Base-by-base conservation (phyloP, 768 basidiomycete species). In the Flagelloscypha sp. region DNA sequence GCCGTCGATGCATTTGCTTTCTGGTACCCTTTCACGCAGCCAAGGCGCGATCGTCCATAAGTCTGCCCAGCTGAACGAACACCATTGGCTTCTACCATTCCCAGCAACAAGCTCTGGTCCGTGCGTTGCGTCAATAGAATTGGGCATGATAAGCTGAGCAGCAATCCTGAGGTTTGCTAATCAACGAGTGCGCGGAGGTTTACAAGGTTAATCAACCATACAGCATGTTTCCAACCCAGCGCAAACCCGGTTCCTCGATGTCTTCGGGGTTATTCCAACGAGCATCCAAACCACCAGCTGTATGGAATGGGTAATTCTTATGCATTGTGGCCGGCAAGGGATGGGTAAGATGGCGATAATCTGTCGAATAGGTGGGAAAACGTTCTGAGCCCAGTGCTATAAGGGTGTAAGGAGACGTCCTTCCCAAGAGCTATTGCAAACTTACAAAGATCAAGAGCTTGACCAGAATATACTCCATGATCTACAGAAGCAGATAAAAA, bases 141-240 rank as follows among this genome's bases (percentile, higher is more conserved):
- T 58, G 15, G 66, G 56, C 35, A 67, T 65, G 25, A 70, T 46
- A 23, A 84, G 57, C 43, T 84, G 82, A 1, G 72, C 70, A 16
- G 72, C 69, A 22, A 84, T 56, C 74, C 83, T 84, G 41, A 23
- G 37, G 18, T n/a, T n/a, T n/a, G n/a, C n/a, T n/a, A n/a, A n/a
- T n/a, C n/a, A n/a, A 35, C 19, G 25, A 22, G 17, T 35, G 17
- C 9, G 33, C 16, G 21, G 5, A 19, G 18, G 22, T 30, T 15
- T 34, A 9, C 33, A 28, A 25, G 33, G 5, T 21, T 12, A 43
- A 33, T 37, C 32, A 25, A 30, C 39, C 70, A 42, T 39, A 81
- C 84, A 87, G 74, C 44, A 86, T 48, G 15, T 72, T 63, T 19
- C 84, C 84, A 7, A 84, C 74, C 84, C 84, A 86, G 30, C 76